Base-by-base conservation (phyloP, 805 yeast genomes). In the Kurtzmaniella cleridarum region DNA sequence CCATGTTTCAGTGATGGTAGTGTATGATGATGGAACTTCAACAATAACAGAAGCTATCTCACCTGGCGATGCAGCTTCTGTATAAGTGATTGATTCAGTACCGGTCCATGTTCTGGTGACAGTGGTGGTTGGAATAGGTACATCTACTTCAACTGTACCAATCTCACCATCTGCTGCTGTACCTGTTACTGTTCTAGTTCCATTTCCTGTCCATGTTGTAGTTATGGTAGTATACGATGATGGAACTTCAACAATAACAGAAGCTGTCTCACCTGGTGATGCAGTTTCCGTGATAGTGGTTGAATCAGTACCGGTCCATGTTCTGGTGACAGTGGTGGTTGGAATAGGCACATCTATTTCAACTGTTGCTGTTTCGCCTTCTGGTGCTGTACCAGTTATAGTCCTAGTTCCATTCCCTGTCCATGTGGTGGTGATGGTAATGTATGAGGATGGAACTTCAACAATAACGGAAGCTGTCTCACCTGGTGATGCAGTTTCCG, bases 261-360 rank as follows among this genome's bases (percentile, higher is more conserved):
- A 51, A 3, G 42, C 50, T 8, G 53, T 47, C n/a, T 40, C 45
- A 5, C 43, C 43, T 13, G 46, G 27, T 15, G 36, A 27, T n/a
- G 40, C 50, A 3, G 54, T 42, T 11, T 47, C 32, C 11, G 61
- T 56, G 5, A 55, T 53, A 11, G 47, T 42, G 13, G 23, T 11
- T 6, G 58, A 47, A 3, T 46, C 36, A 2, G 54, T 13, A 9
- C 52, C 57, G 17, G 54, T 44, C 44, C 49, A 49, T 13, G 61
- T 45, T 48, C 5, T 43, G 35, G 40, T 41, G 10, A 42, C 36
- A 10, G 30, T 46, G 9, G 40, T 16, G 30, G 31, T 23, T 13
- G 52, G 55, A 41, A 33, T 41, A 30, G 59, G 59, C n/a, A 47
- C 53, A 17, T 45, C 45, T n/a, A 51, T 55, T 13, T 43, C 49